Percentiles rank a stretch among this genome's conserved stretches.
Evolutionary conservation across 352 stramenopile species (phyloP).

Genomic region (Hyaloperonospora brassicae): DNA sequence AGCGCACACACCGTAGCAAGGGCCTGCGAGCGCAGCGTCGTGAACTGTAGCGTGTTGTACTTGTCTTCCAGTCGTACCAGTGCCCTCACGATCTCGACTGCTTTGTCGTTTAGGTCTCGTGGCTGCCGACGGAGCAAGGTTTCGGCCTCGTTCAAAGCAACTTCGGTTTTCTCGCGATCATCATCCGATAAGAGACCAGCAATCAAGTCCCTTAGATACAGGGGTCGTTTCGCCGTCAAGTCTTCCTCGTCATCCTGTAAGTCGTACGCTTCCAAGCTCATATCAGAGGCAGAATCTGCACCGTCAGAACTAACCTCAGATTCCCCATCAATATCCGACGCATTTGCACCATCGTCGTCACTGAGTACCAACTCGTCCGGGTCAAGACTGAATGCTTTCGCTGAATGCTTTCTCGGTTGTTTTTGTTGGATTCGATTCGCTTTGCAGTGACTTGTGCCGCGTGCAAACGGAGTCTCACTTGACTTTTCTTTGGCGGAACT

Average conservation of each 20-base stretch:
- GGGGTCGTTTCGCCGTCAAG: conserved; percentile 38
- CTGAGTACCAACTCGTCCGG: conserved; percentile 57
- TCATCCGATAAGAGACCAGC: conserved; percentile 43
- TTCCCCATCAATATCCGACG: conserved; percentile 14
- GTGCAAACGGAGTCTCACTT: neutral
- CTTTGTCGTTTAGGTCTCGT: conserved; percentile 57
- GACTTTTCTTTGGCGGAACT: conserved; percentile 2
- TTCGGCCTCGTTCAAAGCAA: conserved; percentile 47
- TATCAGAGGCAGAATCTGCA: conserved; percentile 51
- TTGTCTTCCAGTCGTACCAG: conserved; percentile 69
- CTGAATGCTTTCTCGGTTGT: conserved; percentile 7
- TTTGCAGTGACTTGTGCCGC: neutral
- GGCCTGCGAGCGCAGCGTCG: conserved; percentile 32
- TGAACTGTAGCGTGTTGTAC: conserved; percentile 55
- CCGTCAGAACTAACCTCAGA: conserved; percentile 22
- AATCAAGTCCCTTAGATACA: conserved; percentile 72
- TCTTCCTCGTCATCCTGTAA: conserved; percentile 65
- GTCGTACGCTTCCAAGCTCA: conserved; percentile 61
- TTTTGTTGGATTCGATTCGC: conserved; percentile 7
- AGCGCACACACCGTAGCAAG: conserved; percentile 44
- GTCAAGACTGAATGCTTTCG: conserved; percentile 34
- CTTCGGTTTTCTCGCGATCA: conserved; percentile 48
- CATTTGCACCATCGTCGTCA: conserved; percentile 28
- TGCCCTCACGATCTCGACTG: conserved; percentile 39
- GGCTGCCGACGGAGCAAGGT: conserved; percentile 42